Percentiles rank a stretch among this genome's conserved stretches.
Conservation (phyloP, 139 green algal species). For the Yamagishiella unicocca region DNA sequence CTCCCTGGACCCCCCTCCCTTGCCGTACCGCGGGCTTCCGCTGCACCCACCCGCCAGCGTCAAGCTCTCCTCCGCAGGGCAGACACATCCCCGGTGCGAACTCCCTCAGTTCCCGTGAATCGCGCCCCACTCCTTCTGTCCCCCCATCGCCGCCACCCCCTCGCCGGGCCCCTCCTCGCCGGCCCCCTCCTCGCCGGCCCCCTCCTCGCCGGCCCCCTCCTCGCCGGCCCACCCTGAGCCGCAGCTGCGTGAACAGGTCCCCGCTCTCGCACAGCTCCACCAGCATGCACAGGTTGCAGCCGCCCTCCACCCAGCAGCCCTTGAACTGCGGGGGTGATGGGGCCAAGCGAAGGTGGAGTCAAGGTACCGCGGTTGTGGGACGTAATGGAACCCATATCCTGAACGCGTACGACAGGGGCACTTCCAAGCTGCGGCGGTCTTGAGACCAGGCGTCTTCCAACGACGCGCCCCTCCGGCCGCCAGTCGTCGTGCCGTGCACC, state of each 20-base stretch:
- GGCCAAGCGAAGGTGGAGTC: not conserved
- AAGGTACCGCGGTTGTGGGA: not conserved
- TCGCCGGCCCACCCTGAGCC: slow-evolving; percentile 1
- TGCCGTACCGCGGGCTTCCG: no score
- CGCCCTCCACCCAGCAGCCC: slow-evolving; percentile 49
- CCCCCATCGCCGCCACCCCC: not conserved
- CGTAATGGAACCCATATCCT: no score
- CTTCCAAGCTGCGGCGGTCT: no score
- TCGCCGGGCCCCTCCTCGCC: not conserved
- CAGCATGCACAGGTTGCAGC: slow-evolving; percentile 51
- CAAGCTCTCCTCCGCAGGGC: no score
- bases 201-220: not conserved
- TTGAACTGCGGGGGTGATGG: slow-evolving; percentile 4
- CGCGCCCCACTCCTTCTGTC: not conserved
- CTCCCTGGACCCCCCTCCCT: no score
- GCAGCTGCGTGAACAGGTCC: slow-evolving; percentile 53
- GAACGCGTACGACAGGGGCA: not conserved
- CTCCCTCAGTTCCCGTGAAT: no score
- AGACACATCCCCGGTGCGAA: no score
- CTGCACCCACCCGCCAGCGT: no score
- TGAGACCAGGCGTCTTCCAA: no score
- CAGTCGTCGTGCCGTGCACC: no score
- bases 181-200: not conserved
- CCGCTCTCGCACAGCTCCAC: slow-evolving; percentile 57
- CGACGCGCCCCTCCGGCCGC: no score